Base-by-base conservation (phyloP, 2,329 filamentous ascomycete species). In the Alternaria ventricosa region DNA sequence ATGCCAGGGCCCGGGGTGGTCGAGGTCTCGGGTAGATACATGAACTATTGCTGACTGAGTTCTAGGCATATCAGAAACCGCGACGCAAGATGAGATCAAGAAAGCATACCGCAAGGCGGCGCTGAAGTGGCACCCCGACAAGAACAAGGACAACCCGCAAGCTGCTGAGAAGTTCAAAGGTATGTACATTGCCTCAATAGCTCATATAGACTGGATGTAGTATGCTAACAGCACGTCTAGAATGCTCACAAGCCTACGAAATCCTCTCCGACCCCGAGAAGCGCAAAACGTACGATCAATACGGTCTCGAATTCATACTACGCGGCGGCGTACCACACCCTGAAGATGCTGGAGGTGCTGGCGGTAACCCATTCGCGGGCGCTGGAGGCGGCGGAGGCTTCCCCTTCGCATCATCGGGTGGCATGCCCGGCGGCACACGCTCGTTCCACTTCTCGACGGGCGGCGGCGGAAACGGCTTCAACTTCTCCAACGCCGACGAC, bases 241-340 rank as follows among this genome's bases (percentile, higher is more conserved):
- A 98, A 80, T 92, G 94, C 69, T 97, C 94, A 1, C 94, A 98
- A 83, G 96, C 96, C 61, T 99, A 97, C 84, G 96, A 99, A 83
- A 97, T 99, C 72, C 89, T 99, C 4, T 97, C 93, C 65, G 96
- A 99, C 75, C 94, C 95, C 64, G 94, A 98, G 79, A 99, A 98
- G 83, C 91, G 96, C 75, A 96, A 97, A 81, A 90, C 90, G 45
- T 99, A 99, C 80, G 96, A 99, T 79, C 90, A 95, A 78, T 97
- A 90, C 81, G 96, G 96, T 66, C 90, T 98, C 65, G 96, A 98
- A 75, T 97, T 95, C 83, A 87, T 99, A 55, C 86, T 97, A 30
- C 90, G 91, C 54, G 94, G 94, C 53, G 94, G 93, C 28, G 85
- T 87, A 54, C 89, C 92, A 33, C 88, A 91, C 10, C 83, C 87